Conservation (phyloP, 2,329 filamentous ascomycete species). For the Aureobasidium sp. region DNA sequence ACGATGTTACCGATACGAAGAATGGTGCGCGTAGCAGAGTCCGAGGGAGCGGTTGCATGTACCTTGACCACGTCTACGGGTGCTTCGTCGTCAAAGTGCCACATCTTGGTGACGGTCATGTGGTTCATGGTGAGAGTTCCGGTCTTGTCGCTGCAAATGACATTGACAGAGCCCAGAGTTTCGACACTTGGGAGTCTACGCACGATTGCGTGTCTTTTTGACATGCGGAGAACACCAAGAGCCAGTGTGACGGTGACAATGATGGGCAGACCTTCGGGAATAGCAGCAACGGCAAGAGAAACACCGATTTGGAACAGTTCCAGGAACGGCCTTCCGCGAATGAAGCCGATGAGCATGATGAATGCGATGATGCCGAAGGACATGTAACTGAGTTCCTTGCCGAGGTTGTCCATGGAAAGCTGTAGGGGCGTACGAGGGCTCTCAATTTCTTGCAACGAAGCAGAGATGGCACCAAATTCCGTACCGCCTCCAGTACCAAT, state of each 20-base stretch:
- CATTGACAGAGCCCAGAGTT: constrained; percentile 94
- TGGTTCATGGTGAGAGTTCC: constrained; percentile 95
- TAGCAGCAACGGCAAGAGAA: constrained; percentile 89
- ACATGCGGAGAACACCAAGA: constrained; percentile 92
- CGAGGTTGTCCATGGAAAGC: constrained; percentile 93
- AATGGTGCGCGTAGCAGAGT: constrained; percentile 68
- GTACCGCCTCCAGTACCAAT: constrained; percentile 90
- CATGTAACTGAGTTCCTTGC: constrained; percentile 91
- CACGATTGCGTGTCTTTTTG: constrained; percentile 87
- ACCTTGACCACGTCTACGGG: constrained; percentile 51
- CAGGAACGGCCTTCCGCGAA: constrained; percentile 79
- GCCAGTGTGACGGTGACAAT: constrained; percentile 97
- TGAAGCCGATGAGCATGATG: constrained; percentile 82
- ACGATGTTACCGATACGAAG: constrained; percentile 91
- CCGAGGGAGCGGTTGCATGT: constrained; percentile 47
- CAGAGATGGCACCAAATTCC: constrained; percentile 92
- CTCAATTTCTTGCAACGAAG: constrained; percentile 88
- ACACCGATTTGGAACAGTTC: constrained; percentile 98
- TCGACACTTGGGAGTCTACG: constrained; percentile 94
- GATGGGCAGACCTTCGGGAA: constrained; percentile 91
- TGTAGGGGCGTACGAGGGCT: constrained; percentile 90
- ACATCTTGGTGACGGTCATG: constrained; percentile 95
- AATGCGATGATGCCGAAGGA: constrained; percentile 91
- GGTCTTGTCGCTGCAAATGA: constrained; percentile 99
- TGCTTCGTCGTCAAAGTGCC: constrained; percentile 67